A percentile compares a stretch with the other conserved stretches of the same genome.
Conservation (phyloP, 176 grass and related monocot species). For the Urochloa ruziziensis region DNA sequence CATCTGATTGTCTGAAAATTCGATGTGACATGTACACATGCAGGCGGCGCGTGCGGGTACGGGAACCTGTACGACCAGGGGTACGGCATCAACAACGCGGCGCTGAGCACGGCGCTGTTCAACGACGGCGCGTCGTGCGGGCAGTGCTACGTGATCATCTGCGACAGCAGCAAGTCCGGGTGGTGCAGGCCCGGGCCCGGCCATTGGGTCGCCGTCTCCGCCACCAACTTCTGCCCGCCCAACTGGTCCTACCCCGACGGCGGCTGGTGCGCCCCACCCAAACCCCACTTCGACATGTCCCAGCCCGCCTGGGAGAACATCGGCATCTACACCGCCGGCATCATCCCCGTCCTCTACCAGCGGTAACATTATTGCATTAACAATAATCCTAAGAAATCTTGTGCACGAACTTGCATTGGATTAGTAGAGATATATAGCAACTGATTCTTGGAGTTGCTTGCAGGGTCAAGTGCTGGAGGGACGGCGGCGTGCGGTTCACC, state of each 20-base stretch:
- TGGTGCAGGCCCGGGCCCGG: conserved; percentile 41
- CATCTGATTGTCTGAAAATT: too few species aligned
- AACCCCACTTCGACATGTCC: conserved; percentile 56
- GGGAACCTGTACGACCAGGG: too few species aligned
- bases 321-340: conserved; percentile 26
- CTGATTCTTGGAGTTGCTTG: background rate
- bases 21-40: too few species aligned
- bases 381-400: too few species aligned
- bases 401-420: too few species aligned
- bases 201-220: conserved; percentile 28
- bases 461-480: conserved; percentile 42
- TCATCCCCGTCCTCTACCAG: conserved; percentile 49
- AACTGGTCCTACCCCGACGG: conserved; percentile 37
- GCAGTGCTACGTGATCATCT: too few species aligned
- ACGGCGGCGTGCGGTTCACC: conserved; percentile 40
- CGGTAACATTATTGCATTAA: conserved; percentile 26
- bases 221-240: conserved; percentile 51
- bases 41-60: too few species aligned
- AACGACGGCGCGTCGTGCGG: conserved; percentile 48
- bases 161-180: background rate
- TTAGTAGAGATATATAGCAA: too few species aligned
- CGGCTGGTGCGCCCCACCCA: conserved; percentile 48
- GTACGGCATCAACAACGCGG: conserved; percentile 39
- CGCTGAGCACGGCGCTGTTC: conserved; percentile 56
- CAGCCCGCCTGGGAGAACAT: conserved; percentile 45